Evolutionary conservation across 768 basidiomycete genomes (phyloP), one percentile per base, ranked within the genome.

Genomic region (Crepidotus variabilis): DNA sequence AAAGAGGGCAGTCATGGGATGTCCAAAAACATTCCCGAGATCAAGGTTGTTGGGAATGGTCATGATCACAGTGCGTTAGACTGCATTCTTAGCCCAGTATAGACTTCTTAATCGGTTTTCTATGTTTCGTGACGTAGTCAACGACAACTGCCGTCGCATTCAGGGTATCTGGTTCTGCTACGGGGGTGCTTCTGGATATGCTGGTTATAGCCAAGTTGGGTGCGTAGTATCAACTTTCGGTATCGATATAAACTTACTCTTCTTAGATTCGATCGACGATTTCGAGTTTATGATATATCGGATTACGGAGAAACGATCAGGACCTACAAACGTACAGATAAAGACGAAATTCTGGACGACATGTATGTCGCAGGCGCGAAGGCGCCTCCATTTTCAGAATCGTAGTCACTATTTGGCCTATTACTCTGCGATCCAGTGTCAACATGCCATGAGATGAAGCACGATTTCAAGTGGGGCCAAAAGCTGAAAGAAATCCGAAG

Each of bases 81-180:
- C 90, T 90, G 69, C 58, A 82, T 72, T n/a, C 21, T 32, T 43
- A 20, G 13, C 18, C 18, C 39, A 6, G 21, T 24, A 8, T 62
- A 14, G 24, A 10, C 10, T 51, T 52, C 16, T 48, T 18, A 10
- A 32, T 46, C 23, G 23, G 23, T 23, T 1, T 39, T 61, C 2
- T 56, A 21, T 43, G 11, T 35, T 21, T 28, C 35, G n/a, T 6
- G 4, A 21, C 59, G 53, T 48, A 90, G 90, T 92, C 16, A 94
- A 91, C 16, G 93, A 97, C 66, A 88, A 94, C 61, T 97, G 95
- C 63, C 80, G 86, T 62, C 83, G 94, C 14, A 78, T 93, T 14
- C 80, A 86, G 55, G 92, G 92, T 9, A 80, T 98, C 13, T 98
- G 96, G 95, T 73, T 87, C 60, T 97, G 94, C 70, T 95, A 95